Conservation (phyloP, 176 grass and related monocot species). For the Musa acuminata region DNA sequence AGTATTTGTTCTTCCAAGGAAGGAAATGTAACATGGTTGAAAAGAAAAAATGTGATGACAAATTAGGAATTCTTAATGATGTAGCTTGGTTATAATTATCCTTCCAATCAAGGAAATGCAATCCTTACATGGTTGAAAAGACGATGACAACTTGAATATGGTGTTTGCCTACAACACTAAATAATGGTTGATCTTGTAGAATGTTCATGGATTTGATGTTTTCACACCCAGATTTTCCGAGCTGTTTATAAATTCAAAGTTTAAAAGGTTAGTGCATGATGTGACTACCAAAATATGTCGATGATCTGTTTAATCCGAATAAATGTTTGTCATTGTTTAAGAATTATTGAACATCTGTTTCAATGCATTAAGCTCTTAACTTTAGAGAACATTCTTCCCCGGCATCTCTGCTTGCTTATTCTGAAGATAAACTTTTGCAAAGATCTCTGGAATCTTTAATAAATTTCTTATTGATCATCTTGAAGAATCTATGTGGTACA, state of each 20-base stretch:
- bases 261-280: neutral
- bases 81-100: neutral
- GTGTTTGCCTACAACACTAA: neutral
- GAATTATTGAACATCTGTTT: neutral
- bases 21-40: neutral
- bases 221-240: neutral
- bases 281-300: no score
- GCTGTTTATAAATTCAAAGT: neutral
- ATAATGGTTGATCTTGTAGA: neutral
- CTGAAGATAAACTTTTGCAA: neutral
- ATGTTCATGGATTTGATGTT: neutral
- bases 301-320: neutral
- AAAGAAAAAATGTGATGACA: no score
- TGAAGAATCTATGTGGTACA: no score
- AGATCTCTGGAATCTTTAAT: neutral
- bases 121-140: neutral
- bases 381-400: neutral
- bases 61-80: neutral
- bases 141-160: neutral
- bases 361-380: neutral
- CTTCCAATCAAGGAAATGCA: neutral
- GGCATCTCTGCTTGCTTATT: neutral
- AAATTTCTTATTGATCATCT: neutral
- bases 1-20: neutral
- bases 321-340: neutral